These are phyloP conservation scores for Pilaira anomala DNA, from an alignment of 192 early-diverging fungal species.

Conservation along the genomic window DNA sequence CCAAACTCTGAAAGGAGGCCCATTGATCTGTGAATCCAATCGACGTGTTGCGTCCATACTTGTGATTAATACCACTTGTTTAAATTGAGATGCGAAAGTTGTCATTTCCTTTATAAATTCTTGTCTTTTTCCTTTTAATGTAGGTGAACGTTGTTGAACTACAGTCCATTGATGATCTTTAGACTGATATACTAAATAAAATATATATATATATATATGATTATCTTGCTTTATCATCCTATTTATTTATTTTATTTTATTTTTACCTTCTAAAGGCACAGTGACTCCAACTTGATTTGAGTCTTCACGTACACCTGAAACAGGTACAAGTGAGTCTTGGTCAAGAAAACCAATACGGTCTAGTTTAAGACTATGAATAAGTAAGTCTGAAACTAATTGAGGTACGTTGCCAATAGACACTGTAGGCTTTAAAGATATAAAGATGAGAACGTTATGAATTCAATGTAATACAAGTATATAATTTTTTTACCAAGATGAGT, in stretches of 20 bases:
- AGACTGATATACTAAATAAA: conserved; percentile 58
- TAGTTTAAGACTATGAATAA: conserved; percentile 60
- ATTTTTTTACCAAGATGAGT: conserved; percentile 31
- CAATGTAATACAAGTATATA: not conserved
- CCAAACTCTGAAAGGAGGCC: conserved; percentile 49
- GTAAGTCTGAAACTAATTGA: conserved; percentile 65
- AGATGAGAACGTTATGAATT: not conserved
- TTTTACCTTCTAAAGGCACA: conserved; percentile 46
- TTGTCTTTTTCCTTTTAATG: conserved; percentile 48
- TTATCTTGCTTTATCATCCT: not conserved
- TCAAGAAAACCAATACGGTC: conserved; percentile 62
- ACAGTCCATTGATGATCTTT: conserved; percentile 59
- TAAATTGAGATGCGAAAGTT: conserved; percentile 55
- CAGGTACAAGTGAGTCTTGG: conserved; percentile 52
- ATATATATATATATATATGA: conserved; percentile 3
- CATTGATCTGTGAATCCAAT: conserved; percentile 57
- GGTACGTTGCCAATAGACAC: conserved; percentile 83
- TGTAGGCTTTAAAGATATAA: conserved; percentile 42
- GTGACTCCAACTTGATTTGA: conserved; percentile 32
- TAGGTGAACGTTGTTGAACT: conserved; percentile 68
- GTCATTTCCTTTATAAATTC: conserved; percentile 50
- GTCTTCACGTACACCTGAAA: conserved; percentile 52
- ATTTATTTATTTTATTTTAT: not conserved
- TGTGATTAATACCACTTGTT: conserved; percentile 56
- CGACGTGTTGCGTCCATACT: conserved; percentile 67